phyloP scores from a whole-genome alignment of 805 yeast species.

The Blastobotrys robertii region DNA sequence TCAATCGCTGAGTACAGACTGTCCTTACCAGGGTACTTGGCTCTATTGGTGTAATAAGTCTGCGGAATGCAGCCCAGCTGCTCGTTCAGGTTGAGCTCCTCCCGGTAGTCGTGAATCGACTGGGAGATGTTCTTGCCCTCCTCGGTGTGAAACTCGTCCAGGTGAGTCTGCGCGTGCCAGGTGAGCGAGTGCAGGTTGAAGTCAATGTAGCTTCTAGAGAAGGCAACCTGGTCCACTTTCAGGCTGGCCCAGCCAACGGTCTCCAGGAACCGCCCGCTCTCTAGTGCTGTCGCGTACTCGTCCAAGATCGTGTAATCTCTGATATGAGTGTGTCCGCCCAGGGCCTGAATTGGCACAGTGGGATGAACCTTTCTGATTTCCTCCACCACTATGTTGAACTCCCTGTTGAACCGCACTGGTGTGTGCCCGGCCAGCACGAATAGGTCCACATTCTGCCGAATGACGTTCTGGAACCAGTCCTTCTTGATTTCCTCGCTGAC shows the following conservation, averaged over 20 bases:
- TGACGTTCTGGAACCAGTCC: conserved; percentile 53
- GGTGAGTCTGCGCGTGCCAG: conserved; percentile 40
- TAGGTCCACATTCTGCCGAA: conserved; percentile 44
- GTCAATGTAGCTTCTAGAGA: conserved; percentile 67
- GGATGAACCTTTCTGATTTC: conserved; percentile 53
- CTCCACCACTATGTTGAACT: conserved; percentile 38
- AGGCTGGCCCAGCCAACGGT: conserved; percentile 84
- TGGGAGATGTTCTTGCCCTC: conserved; percentile 43
- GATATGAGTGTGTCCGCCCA: conserved; percentile 93
- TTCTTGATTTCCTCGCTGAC: conserved; percentile 43
- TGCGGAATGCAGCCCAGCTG: conserved; percentile 57
- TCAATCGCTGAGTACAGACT: conserved; percentile 55
- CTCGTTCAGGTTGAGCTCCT: conserved; percentile 42
- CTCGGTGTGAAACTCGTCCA: conserved; percentile 40
- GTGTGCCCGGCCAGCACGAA: conserved; percentile 70
- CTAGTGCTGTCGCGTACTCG: conserved; percentile 59
- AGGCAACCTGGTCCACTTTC: conserved; percentile 24
- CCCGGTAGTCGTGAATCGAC: conserved; percentile 35
- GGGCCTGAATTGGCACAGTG: conserved; percentile 59
- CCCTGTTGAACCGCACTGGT: conserved; percentile 57
- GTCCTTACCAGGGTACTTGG: conserved; percentile 48
- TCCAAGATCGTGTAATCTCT: conserved; percentile 74
- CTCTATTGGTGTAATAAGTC: conserved; percentile 57
- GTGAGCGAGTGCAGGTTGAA: conserved; percentile 65
- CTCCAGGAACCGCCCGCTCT: conserved; percentile 88